These are phyloP conservation scores for Fusarium sp. DNA, from an alignment of 2,329 filamentous ascomycete species.

Conservation along the genomic window DNA sequence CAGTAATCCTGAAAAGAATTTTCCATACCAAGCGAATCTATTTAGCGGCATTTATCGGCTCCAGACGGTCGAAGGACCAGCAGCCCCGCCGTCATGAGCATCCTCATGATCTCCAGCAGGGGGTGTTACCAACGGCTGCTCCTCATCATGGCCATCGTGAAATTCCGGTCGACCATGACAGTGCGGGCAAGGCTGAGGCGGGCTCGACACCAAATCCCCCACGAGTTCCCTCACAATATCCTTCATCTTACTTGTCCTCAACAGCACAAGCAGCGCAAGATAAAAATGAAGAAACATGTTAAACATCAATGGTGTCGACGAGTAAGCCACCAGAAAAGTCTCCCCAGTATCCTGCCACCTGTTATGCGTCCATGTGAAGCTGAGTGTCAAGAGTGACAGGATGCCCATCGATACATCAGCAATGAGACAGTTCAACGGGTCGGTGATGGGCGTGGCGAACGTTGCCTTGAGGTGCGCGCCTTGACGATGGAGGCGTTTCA, in stretches of 20 bases:
- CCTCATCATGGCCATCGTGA: not conserved
- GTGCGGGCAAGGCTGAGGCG: not conserved
- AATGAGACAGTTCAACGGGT: not conserved
- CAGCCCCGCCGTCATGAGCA: not conserved
- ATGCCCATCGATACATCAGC: not conserved
- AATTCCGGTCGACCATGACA: not conserved
- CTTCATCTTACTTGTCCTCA: not conserved
- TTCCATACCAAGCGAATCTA: accelerated
- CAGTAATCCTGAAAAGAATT: accelerated
- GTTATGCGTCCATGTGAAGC: not conserved
- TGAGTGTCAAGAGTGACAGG: not conserved
- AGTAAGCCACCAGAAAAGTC: not conserved
- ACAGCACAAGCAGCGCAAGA: not conserved
- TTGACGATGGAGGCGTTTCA: not conserved
- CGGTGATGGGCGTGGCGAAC: not conserved
- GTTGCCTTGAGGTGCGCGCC: not conserved
- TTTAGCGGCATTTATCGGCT: not conserved
- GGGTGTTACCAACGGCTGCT: not conserved
- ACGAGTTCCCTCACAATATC: not conserved
- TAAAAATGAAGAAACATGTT: constrained; percentile 10
- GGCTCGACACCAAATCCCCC: not conserved
- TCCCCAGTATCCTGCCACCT: not conserved
- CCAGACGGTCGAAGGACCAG: not conserved
- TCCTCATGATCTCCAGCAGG: not conserved
- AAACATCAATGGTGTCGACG: not conserved